phyloP scores from a whole-genome alignment of 257 asterid genomes.

The Linaria vulgaris region DNA sequence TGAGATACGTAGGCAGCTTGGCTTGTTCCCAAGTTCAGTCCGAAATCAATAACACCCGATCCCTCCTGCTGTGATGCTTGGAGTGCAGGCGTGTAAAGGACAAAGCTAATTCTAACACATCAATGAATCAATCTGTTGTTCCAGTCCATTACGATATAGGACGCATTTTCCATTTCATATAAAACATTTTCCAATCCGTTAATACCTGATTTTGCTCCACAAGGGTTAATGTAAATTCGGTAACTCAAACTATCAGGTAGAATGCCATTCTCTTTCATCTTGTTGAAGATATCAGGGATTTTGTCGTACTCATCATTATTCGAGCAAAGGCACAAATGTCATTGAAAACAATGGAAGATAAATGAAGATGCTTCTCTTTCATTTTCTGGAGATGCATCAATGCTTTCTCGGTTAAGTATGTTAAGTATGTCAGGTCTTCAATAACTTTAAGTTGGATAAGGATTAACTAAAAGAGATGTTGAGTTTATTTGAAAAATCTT shows the following conservation, averaged over 20 bases:
- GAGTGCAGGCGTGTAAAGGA: too few relatives aligned
- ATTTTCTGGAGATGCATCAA: constrained; percentile 50
- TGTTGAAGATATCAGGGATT: constrained; percentile 48
- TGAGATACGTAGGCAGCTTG: too few relatives aligned
- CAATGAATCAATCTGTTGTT: too few relatives aligned
- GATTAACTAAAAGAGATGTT: too few relatives aligned
- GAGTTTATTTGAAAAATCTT: too few relatives aligned
- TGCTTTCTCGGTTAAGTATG: constrained; percentile 52
- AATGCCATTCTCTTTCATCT: constrained; percentile 53
- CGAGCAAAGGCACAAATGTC: constrained; percentile 68
- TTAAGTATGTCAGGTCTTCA: too few relatives aligned
- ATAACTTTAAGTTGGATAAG: too few relatives aligned
- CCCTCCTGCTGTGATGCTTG: too few relatives aligned
- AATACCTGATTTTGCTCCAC: constrained; percentile 58
- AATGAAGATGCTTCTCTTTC: constrained; percentile 56
- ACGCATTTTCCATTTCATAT: constrained; percentile 65
- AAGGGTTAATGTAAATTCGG: constrained; percentile 75
- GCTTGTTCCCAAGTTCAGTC: too few relatives aligned
- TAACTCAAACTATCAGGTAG: constrained; percentile 74
- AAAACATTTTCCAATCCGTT: constrained; percentile 63
- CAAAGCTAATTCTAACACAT: too few relatives aligned
- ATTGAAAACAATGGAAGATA: constrained; percentile 54
- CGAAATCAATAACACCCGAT: too few relatives aligned
- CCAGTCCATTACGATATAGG: constrained; percentile 61
- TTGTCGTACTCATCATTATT: constrained; percentile 44